Evolutionary conservation across 176 grass and related monocot species (phyloP).

Genomic region (Chrysopogon serrulatus): DNA sequence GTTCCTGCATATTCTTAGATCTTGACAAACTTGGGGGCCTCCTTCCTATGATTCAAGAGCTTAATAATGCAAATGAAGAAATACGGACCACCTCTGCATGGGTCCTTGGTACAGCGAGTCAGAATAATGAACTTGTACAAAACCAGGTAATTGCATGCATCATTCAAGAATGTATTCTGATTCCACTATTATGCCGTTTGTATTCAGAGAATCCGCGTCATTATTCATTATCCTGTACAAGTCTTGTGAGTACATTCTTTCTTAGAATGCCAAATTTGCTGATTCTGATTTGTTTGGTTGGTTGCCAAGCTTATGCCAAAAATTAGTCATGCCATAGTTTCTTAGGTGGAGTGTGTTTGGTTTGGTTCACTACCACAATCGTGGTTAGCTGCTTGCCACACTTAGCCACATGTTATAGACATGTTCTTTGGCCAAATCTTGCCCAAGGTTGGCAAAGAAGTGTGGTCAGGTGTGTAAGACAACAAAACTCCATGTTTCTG

Average conservation of each 20-base stretch:
- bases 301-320: neutral
- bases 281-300: neutral
- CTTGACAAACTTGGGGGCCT: slow-evolving; percentile 86
- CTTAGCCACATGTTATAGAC: neutral
- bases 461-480: neutral
- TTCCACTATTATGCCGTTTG: neutral
- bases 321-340: neutral
- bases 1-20: slow-evolving; percentile 44
- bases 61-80: slow-evolving; percentile 58
- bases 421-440: neutral
- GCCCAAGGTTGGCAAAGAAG: neutral
- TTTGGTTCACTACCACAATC: neutral
- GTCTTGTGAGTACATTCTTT: neutral
- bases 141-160: slow-evolving; percentile 54
- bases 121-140: slow-evolving; percentile 86
- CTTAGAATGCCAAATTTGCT: neutral
- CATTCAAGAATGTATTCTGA: neutral
- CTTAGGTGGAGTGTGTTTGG: neutral
- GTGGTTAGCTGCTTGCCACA: neutral
- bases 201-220: neutral
- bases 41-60: slow-evolving; percentile 64
- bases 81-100: slow-evolving; percentile 67
- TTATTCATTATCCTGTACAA: neutral
- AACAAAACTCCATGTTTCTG: neutral
- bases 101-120: slow-evolving; percentile 84